These are phyloP conservation scores for Boeremia exigua DNA, from an alignment of 2,329 filamentous ascomycete species.

Conservation along the genomic window DNA sequence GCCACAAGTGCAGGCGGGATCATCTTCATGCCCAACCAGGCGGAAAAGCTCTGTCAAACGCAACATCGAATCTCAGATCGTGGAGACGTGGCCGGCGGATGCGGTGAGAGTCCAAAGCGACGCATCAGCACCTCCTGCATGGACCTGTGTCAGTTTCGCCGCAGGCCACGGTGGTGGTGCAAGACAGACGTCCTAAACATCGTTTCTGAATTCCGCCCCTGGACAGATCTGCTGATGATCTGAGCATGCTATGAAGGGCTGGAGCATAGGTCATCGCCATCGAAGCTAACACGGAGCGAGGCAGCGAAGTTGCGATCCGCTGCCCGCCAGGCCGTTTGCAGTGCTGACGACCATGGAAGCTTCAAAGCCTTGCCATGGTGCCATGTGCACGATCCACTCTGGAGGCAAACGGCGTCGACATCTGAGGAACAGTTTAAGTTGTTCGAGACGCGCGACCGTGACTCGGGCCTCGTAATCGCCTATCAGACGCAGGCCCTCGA, in stretches of 20 bases:
- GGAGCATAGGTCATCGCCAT: constrained; percentile 36
- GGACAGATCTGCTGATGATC: constrained; percentile 16
- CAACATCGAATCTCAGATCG: constrained; percentile 31
- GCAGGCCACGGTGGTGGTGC: constrained; percentile 21
- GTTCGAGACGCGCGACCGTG: constrained; percentile 6
- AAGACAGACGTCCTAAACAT: constrained; percentile 18
- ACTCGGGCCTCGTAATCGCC: constrained; percentile 18
- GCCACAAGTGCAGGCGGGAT: constrained; percentile 27
- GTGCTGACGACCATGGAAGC: constrained; percentile 11
- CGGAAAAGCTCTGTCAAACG: constrained; percentile 22
- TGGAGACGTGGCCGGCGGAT: constrained; percentile 28
- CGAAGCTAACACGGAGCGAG: constrained; percentile 23
- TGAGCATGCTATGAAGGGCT: constrained; percentile 25
- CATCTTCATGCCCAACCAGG: constrained; percentile 29
- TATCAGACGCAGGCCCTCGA: constrained; percentile 29
- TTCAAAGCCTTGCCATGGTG: constrained; percentile 3
- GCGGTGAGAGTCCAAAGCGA: constrained; percentile 12
- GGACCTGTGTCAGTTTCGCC: constrained; percentile 23
- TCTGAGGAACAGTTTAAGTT: constrained; percentile 7
- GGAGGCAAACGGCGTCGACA: constrained; percentile 4
- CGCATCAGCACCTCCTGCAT: constrained; percentile 3
- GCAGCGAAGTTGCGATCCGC: background rate
- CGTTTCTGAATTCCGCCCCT: constrained; percentile 25
- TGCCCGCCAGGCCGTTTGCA: constrained; percentile 12
- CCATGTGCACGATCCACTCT: background rate